Evolutionary conservation across 768 basidiomycete species (phyloP), one percentile per base, ranked within the genome.

Genomic region (Cytidiella melzeri): DNA sequence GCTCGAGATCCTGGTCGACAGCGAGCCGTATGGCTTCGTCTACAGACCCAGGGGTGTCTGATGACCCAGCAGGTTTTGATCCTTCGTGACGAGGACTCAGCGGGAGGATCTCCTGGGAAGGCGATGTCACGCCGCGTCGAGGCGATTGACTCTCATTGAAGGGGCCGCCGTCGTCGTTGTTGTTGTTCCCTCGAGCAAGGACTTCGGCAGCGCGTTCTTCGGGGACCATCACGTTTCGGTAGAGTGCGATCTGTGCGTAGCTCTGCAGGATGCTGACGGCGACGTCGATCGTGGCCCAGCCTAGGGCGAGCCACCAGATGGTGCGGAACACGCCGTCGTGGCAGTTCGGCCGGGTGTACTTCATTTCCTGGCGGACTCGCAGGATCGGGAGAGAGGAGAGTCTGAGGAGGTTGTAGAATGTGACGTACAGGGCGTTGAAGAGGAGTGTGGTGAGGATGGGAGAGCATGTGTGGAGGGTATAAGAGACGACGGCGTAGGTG

Each of bases 291-390:
- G 76, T 65, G 11, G 85, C 83, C 83, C 83, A 88, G 0, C 85
- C 84, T 2, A 91, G 69, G 2, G 84, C 83, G 30, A 87, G 67
- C 82, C 83, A 87, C 87, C 88, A 90, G 3, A 85, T 77, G 25
- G 78, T 73, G 19, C 66, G 62, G 68, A 92, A 92, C 3, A 79
- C 76, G 1, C 69, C 59, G 53, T 81, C 72, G 48, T 64, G 68
- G 71, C 77, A 83, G 6, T 76, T 80, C 37, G 82, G 74, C 26
- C 64, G 67, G 43, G 71, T 61, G 51, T 60, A 59, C 24, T 60
- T 57, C 57, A 71, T 67, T 52, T 72, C 66, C 43, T 72, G 70
- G 27, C 74, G 73, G 42, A 81, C 70, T 30, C 73, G 69, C 13
- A 83, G 72, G 49, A 83, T 62, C 12, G 76, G 73, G 41, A 84